These are phyloP conservation scores for Durusdinium trenchii DNA, from an alignment of 73 alveolate genomes.

Conservation along the genomic window DNA sequence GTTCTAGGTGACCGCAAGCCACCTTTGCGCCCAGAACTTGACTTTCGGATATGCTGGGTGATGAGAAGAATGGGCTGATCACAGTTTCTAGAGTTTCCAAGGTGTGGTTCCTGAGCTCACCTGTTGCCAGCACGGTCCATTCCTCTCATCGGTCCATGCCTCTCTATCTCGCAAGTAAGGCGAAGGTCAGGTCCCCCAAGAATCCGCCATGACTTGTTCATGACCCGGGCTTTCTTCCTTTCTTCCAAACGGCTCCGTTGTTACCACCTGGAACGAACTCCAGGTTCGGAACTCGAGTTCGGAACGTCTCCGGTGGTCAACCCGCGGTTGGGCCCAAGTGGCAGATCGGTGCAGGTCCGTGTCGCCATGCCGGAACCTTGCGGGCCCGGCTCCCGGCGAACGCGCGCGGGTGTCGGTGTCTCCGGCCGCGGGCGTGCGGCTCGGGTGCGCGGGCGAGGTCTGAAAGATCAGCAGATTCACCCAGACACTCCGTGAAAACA, in stretches of 20 bases:
- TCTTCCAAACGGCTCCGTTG: background rate
- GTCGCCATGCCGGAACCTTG: slow-evolving; percentile 67
- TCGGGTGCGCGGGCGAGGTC: background rate
- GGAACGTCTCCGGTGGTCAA: background rate
- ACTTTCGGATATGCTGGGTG: no score
- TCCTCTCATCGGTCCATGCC: background rate
- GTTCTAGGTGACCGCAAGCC: no score
- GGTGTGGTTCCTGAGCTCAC: no score
- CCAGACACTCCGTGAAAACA: background rate
- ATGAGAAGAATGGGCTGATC: no score
- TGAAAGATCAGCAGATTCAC: background rate
- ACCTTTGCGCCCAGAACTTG: no score
- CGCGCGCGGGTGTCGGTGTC: background rate
- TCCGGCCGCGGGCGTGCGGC: background rate
- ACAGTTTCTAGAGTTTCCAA: no score
- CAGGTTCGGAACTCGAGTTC: background rate
- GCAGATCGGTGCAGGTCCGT: slow-evolving; percentile 47
- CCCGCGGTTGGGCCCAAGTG: background rate
- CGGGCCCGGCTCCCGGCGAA: background rate
- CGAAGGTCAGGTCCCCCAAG: background rate
- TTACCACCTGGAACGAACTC: background rate
- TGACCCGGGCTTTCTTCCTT: background rate
- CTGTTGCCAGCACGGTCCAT: no score
- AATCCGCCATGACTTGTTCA: background rate
- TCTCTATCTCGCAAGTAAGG: background rate